Evolutionary conservation across 2,329 filamentous ascomycete genomes (phyloP).

Genomic region (Pseudocercospora vitis): DNA sequence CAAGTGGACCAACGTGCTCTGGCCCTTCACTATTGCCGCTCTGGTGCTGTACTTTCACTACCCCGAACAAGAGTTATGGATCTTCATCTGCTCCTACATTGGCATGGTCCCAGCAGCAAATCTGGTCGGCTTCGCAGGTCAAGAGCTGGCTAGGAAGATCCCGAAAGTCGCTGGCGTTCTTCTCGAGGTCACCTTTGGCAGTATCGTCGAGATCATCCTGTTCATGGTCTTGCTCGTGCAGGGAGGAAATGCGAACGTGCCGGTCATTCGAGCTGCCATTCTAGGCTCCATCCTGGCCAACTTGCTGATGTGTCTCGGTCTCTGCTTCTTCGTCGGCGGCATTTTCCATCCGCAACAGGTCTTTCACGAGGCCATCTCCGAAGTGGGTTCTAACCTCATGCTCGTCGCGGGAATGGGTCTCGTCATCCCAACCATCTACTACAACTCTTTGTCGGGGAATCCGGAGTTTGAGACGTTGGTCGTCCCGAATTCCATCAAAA

Average conservation of each 20-base stretch:
- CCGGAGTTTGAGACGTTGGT: conserved; percentile 45
- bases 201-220: conserved; percentile 76
- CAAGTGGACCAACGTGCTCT: conserved; percentile 51
- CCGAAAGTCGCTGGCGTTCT: conserved; percentile 70
- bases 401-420: conserved; percentile 67
- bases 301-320: conserved; percentile 75
- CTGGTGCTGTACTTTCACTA: conserved; percentile 48
- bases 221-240: conserved; percentile 69
- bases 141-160: conserved; percentile 70
- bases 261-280: conserved; percentile 77
- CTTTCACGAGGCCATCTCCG: conserved; percentile 74
- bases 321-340: conserved; percentile 78
- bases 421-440: conserved; percentile 56
- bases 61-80: conserved; percentile 39
- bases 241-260: conserved; percentile 27
- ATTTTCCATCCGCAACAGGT: conserved; percentile 65
- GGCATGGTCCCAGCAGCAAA: conserved; percentile 54
- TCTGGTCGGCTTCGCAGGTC: conserved; percentile 61
- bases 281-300: conserved; percentile 80
- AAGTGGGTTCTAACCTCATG: conserved; percentile 74
- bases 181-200: conserved; percentile 57
- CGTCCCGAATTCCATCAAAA: conserved; percentile 56
- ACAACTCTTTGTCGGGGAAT: conserved; percentile 36
- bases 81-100: conserved; percentile 52
- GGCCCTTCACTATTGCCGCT: conserved; percentile 52